These are phyloP conservation scores for Boletus rubropictus DNA, from an alignment of 768 basidiomycete genomes.

Conservation along the genomic window DNA sequence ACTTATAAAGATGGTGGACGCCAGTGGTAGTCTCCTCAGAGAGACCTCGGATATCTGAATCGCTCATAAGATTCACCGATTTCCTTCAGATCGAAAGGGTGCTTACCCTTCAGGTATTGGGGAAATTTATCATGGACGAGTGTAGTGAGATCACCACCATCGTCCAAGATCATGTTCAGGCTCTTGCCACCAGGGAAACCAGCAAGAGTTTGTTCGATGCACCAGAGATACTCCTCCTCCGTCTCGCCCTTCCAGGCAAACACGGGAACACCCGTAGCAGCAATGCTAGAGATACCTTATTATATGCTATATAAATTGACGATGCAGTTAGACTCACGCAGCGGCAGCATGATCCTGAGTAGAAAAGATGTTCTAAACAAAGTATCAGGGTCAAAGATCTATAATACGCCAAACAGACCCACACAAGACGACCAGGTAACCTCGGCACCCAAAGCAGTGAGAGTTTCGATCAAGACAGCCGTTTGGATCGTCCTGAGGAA, in stretches of 20 bases:
- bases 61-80: not conserved
- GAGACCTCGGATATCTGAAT: conserved; percentile 77
- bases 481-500: conserved; percentile 89
- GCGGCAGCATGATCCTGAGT: conserved; percentile 99
- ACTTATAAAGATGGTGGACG: conserved; percentile 98
- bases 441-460: conserved; percentile 91
- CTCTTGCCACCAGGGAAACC: conserved; percentile 82
- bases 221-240: conserved; percentile 98
- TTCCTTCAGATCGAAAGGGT: not conserved
- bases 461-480: conserved; percentile 97
- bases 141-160: conserved; percentile 93
- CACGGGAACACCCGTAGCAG: conserved; percentile 96
- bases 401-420: conserved; percentile 27
- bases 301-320: not conserved
- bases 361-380: conserved; percentile 89
- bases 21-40: conserved; percentile 99
- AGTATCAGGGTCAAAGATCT: not conserved
- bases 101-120: conserved; percentile 70
- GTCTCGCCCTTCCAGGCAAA: conserved; percentile 99
- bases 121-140: conserved; percentile 97
- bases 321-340: conserved; percentile 51
- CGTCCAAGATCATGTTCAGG: conserved; percentile 98
- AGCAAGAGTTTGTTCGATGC: conserved; percentile 89
- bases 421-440: conserved; percentile 99
- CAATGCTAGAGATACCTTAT: conserved; percentile 53